These are phyloP conservation scores for Cenococcum geophilum DNA, from an alignment of 495 filamentous ascomycete genomes.

Conservation along the genomic window DNA sequence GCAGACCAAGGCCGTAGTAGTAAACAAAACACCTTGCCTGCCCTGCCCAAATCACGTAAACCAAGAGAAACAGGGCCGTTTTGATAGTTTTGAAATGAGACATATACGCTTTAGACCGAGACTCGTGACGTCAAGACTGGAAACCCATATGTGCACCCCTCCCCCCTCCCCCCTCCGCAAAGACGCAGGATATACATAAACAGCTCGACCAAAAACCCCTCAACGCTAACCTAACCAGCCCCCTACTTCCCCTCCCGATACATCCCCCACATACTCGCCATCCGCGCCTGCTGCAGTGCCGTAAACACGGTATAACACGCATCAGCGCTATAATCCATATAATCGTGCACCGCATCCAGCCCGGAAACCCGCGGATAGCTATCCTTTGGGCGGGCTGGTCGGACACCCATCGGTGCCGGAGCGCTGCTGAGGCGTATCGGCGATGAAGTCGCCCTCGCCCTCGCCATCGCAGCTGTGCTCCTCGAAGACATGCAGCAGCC, in stretches of 20 bases:
- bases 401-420: slow-evolving; percentile 55
- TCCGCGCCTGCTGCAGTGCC: slow-evolving; percentile 29
- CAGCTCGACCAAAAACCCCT: no score
- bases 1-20: no score
- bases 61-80: no score
- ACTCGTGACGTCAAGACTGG: no score
- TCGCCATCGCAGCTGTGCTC: slow-evolving; percentile 46
- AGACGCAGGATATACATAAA: no score
- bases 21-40: no score
- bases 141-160: no score
- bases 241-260: slow-evolving; percentile 33
- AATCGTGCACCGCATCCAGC: slow-evolving; percentile 57
- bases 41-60: no score
- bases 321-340: slow-evolving; percentile 60
- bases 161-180: no score
- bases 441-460: slow-evolving; percentile 48
- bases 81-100: no score
- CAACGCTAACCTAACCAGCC: not conserved
- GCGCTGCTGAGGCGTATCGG: slow-evolving; percentile 54
- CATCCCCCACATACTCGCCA: slow-evolving; percentile 34
- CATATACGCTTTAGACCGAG: no score
- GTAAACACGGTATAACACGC: slow-evolving; percentile 39
- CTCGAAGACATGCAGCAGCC: slow-evolving; percentile 61
- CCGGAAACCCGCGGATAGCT: slow-evolving; percentile 47
- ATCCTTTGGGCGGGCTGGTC: slow-evolving; percentile 41